A percentile compares a stretch with the other conserved stretches of the same genome.
phyloP scores from a whole-genome alignment of 129 eudicot genomes.

The Arctium lappa region DNA sequence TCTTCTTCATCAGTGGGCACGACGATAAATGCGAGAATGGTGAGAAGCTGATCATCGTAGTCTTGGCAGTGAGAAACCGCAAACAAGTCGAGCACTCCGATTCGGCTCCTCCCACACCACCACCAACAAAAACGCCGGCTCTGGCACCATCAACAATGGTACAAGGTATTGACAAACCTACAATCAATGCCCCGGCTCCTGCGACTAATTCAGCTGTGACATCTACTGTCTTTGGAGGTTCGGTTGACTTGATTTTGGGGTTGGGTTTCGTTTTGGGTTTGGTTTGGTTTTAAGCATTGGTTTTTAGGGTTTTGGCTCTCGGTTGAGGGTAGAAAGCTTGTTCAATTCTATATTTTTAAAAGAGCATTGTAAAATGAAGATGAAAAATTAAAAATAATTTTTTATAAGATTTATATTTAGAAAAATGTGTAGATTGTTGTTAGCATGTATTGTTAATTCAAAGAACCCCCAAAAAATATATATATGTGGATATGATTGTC shows the following conservation, averaged over 20 bases:
- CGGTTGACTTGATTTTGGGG: conserved; percentile 12
- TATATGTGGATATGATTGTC: no score
- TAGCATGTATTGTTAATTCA: no score
- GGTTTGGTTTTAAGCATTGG: neutral
- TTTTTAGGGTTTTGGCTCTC: neutral
- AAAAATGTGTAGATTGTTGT: no score
- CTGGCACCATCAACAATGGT: neutral
- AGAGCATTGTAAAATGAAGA: neutral
- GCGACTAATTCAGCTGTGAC: conserved; percentile 12
- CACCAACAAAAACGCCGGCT: neutral
- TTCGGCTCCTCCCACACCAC: conserved; percentile 1
- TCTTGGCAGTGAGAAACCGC: conserved; percentile 34
- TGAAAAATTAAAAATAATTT: neutral
- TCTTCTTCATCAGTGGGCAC: conserved; percentile 68
- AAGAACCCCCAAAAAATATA: no score
- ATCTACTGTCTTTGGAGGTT: conserved; percentile 10
- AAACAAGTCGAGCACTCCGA: neutral
- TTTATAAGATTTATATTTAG: neutral
- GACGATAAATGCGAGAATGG: conserved; percentile 51
- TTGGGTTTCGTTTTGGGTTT: conserved; percentile 20
- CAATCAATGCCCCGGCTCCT: conserved; percentile 13
- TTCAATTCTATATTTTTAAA: conserved; percentile 9
- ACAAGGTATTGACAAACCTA: conserved; percentile 2
- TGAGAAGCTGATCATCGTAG: conserved; percentile 42
- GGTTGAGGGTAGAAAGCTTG: neutral